Evolutionary conservation across 345 rosid species (phyloP), one percentile per base, ranked within the genome.

Genomic region (Syzygium jambos): DNA sequence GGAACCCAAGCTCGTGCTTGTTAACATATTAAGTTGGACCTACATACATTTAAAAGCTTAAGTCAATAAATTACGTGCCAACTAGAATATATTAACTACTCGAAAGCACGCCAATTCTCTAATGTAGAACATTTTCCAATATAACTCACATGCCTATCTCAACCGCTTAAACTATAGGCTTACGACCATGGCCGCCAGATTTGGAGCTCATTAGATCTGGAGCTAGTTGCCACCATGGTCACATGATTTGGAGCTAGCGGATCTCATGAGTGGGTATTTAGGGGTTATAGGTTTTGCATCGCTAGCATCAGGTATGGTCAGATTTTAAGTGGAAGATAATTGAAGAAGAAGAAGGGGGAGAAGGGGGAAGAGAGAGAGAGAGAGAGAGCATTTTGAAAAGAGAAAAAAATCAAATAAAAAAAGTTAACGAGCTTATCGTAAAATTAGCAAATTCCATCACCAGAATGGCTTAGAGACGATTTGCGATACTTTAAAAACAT

Each of bases 31-130:
- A 0, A 2, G 5, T 63, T 0, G 2, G 1, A 29, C 17, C 7
- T 3, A 7, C 0, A 7, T 63, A 6, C 2, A 29, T 9, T 29
- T 7, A 14, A 63, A 63, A 63, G 0, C 9, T 63, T 63, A 29
- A 63, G 2, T 2, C 0, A 63, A 29, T 63, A 17, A 63, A 1
- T 14, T 63, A 3, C 2, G 0, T 0, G 34, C 17, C 19, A 29
- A 29, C 0, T 0, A 29, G 0, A 63, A 29, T 63, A 63, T 3
- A 63, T 63, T 29, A 63, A 63, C 0, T 63, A 0, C 11, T 63
- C 5, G 1, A 63, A 3, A 3, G 5, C 4, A 29, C 1, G 29
- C 0, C 0, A 3, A 1, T 63, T 63, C 11, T 29, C 0, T 1
- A 1, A 29, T 63, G 9, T 15, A 2, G 1, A 9, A n/a, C 10